phyloP scores from a whole-genome alignment of 257 asterid species.

The Solanum appendiculatum region DNA sequence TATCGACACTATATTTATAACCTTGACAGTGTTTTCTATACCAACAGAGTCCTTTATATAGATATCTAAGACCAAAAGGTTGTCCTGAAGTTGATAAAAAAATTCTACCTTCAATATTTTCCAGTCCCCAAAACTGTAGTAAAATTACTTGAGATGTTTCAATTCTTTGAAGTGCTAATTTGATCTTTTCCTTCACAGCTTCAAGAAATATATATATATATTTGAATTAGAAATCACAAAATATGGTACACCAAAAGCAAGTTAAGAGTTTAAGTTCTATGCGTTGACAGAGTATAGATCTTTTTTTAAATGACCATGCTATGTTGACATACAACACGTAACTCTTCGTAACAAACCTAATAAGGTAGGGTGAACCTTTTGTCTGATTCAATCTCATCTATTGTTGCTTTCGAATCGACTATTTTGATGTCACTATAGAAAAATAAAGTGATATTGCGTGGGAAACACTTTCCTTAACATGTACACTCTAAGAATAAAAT shows the following conservation, averaged over 20 bases:
- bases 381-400: neutral
- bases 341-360: neutral
- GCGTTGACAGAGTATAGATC: neutral
- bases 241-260: neutral
- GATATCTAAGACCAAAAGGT: neutral
- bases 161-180: neutral
- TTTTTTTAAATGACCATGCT: neutral
- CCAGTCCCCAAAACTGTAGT: slow-evolving; percentile 6
- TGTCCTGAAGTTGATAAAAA: slow-evolving; percentile 3
- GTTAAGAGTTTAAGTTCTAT: neutral
- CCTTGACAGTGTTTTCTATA: slow-evolving; percentile 3
- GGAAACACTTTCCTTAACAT: neutral
- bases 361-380: neutral
- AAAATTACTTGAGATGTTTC: slow-evolving; percentile 1
- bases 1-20: neutral
- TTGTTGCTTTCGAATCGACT: too few relatives aligned
- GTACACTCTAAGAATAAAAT: neutral
- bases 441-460: too few relatives aligned
- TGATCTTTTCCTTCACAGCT: neutral
- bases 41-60: neutral
- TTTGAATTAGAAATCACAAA: neutral
- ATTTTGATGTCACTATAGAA: too few relatives aligned
- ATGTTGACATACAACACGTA: neutral
- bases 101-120: neutral
- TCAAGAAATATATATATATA: neutral